These are phyloP conservation scores for Magnolia changhungtana DNA, from an alignment of 164 flowering plant species.

Conservation along the genomic window DNA sequence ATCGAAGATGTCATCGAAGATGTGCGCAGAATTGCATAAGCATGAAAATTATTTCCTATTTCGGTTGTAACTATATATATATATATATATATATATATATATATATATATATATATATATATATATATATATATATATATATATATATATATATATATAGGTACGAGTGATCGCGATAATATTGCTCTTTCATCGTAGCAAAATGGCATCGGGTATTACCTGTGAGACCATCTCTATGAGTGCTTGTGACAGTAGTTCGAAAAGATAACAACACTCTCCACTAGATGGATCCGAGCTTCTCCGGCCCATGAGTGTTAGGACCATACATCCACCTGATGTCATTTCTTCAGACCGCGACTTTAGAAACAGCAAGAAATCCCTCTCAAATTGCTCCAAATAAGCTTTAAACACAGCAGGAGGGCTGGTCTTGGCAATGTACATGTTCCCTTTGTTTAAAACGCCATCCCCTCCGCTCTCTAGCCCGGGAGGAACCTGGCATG, in stretches of 20 bases:
- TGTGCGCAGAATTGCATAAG: no score
- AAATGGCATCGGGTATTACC: slow-evolving; percentile 20
- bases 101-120: no score
- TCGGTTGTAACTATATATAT: no score
- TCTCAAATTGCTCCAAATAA: slow-evolving; percentile 44
- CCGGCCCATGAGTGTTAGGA: slow-evolving; percentile 48
- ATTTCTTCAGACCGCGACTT: slow-evolving; percentile 45
- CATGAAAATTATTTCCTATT: no score
- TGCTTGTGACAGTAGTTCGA: slow-evolving; percentile 41
- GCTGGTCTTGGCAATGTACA: slow-evolving; percentile 42
- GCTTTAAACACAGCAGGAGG: slow-evolving; percentile 37
- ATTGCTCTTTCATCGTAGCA: no score
- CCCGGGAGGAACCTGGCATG: slow-evolving; percentile 45
- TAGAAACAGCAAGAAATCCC: slow-evolving; percentile 44
- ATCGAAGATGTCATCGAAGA: no score
- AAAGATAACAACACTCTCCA: slow-evolving; percentile 29
- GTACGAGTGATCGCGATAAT: no score
- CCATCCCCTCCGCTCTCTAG: slow-evolving; percentile 5
- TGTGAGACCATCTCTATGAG: slow-evolving; percentile 43
- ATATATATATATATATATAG: no score
- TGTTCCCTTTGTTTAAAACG: slow-evolving; percentile 41
- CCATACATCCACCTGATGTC: slow-evolving; percentile 48
- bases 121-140: no score
- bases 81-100: no score
- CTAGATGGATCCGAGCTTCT: slow-evolving; percentile 30